phyloP scores from a whole-genome alignment of 164 flowering plant species.

The Echeveria elegans region DNA sequence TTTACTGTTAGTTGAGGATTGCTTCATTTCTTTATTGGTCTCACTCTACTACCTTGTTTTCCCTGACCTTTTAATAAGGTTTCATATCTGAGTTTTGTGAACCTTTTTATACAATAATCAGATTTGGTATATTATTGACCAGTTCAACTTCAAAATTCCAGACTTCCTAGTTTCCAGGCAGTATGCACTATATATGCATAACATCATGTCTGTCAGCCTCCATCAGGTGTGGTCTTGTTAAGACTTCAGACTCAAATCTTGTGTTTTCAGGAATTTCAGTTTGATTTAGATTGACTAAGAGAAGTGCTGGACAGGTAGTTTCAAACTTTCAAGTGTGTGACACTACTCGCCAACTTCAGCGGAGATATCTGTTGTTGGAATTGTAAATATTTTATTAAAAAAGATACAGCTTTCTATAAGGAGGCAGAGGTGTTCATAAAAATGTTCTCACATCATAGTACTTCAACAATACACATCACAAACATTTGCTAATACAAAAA shows the following conservation, averaged over 20 bases:
- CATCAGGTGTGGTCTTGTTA: background rate
- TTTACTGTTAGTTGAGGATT: slow-evolving; percentile 1
- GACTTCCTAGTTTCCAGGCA: background rate
- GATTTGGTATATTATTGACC: background rate
- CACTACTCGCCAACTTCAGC: background rate
- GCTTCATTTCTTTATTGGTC: slow-evolving; percentile 6
- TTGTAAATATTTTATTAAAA: background rate
- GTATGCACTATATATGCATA: background rate
- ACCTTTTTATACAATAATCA: background rate
- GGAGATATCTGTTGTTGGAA: background rate
- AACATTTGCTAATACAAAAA: no score
- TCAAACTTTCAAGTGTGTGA: no score
- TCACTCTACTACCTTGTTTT: background rate
- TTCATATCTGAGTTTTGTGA: background rate
- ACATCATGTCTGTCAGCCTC: background rate
- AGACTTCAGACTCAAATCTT: background rate
- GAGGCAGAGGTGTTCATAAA: slow-evolving; percentile 3
- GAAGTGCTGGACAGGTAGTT: background rate
- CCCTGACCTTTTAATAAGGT: background rate
- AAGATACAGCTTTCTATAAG: background rate
- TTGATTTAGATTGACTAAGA: background rate
- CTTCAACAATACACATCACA: background rate
- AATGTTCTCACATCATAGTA: slow-evolving; percentile 4
- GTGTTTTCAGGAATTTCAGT: background rate
- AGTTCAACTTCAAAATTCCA: background rate